Base-by-base conservation (phyloP, 108 stramenopile species). In the Licmophora abbreviata region DNA sequence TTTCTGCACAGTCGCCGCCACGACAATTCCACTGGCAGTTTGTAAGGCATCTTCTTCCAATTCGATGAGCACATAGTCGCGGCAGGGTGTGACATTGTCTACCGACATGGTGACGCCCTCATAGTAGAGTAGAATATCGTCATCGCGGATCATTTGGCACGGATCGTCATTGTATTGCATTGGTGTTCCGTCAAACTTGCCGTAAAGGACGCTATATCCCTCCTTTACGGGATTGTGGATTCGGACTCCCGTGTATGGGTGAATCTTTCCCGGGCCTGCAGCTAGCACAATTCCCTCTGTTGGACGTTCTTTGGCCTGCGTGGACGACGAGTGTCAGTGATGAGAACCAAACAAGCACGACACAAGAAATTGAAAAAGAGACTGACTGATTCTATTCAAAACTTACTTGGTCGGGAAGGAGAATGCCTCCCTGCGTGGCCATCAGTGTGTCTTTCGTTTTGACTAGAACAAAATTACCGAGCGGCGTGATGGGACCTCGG, bases 131-230 rank as follows among this genome's bases (percentile, higher is more conserved):
- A 95, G 54, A 45, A 92, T 70, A 71, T 97, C 93, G 58, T 92
- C 93, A 59, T 94, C 96, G 22, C 91, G 77, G 51, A 97, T 92
- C 64, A 97, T 78, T 33, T 90, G 83, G 35, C 92, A 88, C 22
- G 79, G 53, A 59, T 89, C 83, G 18, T 92, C 94, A 53, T 95
- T 85, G 82, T 97, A 97, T 37, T 68, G 61, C 50, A 97, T 70
- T 11, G 77, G 60, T 28, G 69, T 69, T 14, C 96, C 96, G 61
- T 92, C 90, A 64, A 86, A 95, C 57, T 94, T 92, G 17, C 96
- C 94, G 54, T 92, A 95, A 6, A 97, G 54, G 3, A 95, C 93
- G 27, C 79, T 77, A 33, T 82, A 68, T 8, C 88, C 89, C 23
- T 50, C 68, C 31, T 71, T 76, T 40, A 91, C 86, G n/a, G 87